These are phyloP conservation scores for Colletotrichum filicis DNA, from an alignment of 2,329 filamentous ascomycete genomes.

Conservation along the genomic window DNA sequence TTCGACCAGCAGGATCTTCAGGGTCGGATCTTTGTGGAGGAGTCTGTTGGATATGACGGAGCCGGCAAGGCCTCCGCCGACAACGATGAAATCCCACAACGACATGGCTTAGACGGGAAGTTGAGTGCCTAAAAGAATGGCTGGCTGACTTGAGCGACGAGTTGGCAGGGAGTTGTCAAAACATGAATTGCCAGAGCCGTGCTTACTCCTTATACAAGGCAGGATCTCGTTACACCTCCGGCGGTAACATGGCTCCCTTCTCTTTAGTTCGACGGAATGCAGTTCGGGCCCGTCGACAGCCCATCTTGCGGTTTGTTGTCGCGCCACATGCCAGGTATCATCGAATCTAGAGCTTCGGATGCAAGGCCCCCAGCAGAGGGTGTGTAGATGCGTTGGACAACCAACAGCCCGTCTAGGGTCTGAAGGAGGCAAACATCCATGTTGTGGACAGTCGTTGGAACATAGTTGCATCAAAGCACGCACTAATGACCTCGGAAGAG, in stretches of 20 bases:
- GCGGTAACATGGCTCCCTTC: no score
- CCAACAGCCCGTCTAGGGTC: not conserved
- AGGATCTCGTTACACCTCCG: not conserved
- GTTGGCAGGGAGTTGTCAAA: not conserved
- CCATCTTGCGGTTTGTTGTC: not conserved
- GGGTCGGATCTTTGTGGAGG: constrained; percentile 36
- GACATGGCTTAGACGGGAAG: not conserved
- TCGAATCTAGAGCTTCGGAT: not conserved
- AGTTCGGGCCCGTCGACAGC: not conserved
- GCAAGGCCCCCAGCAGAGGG: not conserved
- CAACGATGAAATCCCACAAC: constrained; percentile 48
- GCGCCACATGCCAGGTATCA: not conserved
- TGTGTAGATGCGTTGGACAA: not conserved
- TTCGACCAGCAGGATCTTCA: constrained; percentile 51
- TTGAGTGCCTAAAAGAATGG: not conserved
- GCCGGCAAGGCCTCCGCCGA: constrained; percentile 50
- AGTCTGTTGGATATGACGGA: constrained; percentile 49
- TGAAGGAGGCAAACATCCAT: not conserved
- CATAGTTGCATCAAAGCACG: not conserved
- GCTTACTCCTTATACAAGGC: not conserved
- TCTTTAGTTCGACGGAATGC: not conserved
- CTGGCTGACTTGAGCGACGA: not conserved
- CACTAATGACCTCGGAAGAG: not conserved
- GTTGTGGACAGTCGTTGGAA: not conserved
- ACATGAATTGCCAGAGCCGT: not conserved